These are phyloP conservation scores for Silene noctiflora DNA, from an alignment of 179 eudicot species.

Conservation along the genomic window DNA sequence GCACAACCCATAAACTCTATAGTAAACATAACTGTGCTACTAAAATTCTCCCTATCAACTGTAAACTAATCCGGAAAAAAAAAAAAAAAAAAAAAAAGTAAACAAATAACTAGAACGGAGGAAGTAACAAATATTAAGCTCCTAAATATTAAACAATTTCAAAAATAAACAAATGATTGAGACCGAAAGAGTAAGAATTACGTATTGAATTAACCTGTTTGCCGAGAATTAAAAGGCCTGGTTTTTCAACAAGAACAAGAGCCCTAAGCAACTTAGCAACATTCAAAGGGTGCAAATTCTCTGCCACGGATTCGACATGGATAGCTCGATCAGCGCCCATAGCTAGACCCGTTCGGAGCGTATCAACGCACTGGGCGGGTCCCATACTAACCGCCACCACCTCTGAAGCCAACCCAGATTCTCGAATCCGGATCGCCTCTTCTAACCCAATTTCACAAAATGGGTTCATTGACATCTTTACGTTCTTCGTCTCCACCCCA, in stretches of 20 bases:
- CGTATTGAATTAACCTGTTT: too few species aligned
- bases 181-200: too few species aligned
- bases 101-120: too few species aligned
- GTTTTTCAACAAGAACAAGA: conserved; percentile 67
- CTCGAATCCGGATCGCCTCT: conserved; percentile 72
- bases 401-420: conserved; percentile 79
- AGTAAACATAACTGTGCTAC: too few species aligned
- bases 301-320: conserved; percentile 52
- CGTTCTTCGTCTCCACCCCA: conserved; percentile 79
- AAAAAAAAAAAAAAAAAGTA: too few species aligned
- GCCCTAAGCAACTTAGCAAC: conserved; percentile 83
- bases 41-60: too few species aligned
- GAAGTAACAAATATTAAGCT: too few species aligned
- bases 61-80: too few species aligned
- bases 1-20: too few species aligned
- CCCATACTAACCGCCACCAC: conserved; percentile 86
- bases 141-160: too few species aligned
- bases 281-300: conserved; percentile 47
- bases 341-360: conserved; percentile 88
- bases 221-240: conserved; percentile 69
- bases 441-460: conserved; percentile 90
- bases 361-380: conserved; percentile 72
- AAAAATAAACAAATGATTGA: too few species aligned
- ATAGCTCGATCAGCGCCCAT: conserved; percentile 96
- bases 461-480: conserved; percentile 99